Percentiles rank a stretch among this genome's conserved stretches.
Conservation (phyloP, 768 basidiomycete genomes). For the Tulasnella sp. region DNA sequence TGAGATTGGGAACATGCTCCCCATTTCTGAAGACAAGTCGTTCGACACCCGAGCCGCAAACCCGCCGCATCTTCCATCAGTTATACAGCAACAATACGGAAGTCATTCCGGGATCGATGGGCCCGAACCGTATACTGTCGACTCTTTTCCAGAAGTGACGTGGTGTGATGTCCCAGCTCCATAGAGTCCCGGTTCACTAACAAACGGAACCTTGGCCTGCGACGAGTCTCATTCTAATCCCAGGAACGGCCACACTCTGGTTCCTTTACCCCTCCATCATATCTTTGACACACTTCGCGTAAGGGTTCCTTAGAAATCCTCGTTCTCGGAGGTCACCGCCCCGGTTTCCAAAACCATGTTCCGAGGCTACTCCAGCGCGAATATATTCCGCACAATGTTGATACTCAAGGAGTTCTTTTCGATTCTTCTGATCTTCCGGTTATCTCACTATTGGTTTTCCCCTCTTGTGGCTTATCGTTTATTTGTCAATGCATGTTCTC, state of each 20-base stretch:
- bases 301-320: background rate
- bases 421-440: background rate
- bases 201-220: no score
- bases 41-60: background rate
- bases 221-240: no score
- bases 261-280: background rate
- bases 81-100: background rate
- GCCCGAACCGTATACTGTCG: background rate
- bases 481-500: background rate
- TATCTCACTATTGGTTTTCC: background rate
- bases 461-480: background rate
- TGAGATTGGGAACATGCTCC: background rate
- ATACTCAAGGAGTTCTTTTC: background rate
- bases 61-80: no score
- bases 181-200: no score
- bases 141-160: background rate
- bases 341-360: background rate
- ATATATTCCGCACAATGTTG: background rate
- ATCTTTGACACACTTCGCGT: background rate
- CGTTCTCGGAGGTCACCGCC: background rate
- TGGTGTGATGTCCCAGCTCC: background rate
- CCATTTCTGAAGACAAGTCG: background rate
- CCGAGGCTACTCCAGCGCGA: no score
- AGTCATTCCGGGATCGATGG: background rate
- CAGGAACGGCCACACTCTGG: background rate